Conservation (phyloP, 371 early-diverging fungal species). For the Chytridiales sp. region DNA sequence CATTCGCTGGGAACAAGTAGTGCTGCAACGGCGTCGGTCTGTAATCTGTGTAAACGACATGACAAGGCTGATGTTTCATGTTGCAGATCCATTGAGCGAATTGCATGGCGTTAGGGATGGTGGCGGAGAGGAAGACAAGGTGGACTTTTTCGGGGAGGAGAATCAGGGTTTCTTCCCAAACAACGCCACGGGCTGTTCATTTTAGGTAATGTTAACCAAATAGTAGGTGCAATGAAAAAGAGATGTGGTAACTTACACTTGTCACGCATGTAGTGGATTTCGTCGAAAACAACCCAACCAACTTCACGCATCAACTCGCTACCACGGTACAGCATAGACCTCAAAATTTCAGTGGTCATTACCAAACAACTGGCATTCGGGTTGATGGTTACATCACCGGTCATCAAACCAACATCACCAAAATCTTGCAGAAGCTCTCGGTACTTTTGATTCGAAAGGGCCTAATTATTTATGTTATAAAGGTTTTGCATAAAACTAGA, state of each 20-base stretch:
- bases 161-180: slow-evolving; percentile 99
- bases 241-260: slow-evolving; percentile 31
- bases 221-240: not conserved
- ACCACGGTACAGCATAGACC: slow-evolving; percentile 99
- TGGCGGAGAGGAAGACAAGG: slow-evolving; percentile 98
- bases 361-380: slow-evolving; percentile 97
- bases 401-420: slow-evolving; percentile 99
- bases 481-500: not conserved
- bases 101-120: slow-evolving; percentile 99
- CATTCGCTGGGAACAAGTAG: slow-evolving; percentile 92
- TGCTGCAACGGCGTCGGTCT: slow-evolving; percentile 98
- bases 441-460: slow-evolving; percentile 99
- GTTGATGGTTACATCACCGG: slow-evolving; percentile 99
- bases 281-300: slow-evolving; percentile 99
- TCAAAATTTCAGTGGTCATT: slow-evolving; percentile 99
- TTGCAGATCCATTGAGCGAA: slow-evolving; percentile 99
- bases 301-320: slow-evolving; percentile 98
- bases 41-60: slow-evolving; percentile 99
- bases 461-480: slow-evolving; percentile 50
- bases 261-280: slow-evolving; percentile 99
- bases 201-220: not conserved
- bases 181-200: slow-evolving; percentile 86
- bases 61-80: slow-evolving; percentile 95
- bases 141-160: slow-evolving; percentile 91
- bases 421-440: slow-evolving; percentile 97